Evolutionary conservation across 129 eudicot species (phyloP).

Genomic region (Chrysanthemum lavandulifolium): DNA sequence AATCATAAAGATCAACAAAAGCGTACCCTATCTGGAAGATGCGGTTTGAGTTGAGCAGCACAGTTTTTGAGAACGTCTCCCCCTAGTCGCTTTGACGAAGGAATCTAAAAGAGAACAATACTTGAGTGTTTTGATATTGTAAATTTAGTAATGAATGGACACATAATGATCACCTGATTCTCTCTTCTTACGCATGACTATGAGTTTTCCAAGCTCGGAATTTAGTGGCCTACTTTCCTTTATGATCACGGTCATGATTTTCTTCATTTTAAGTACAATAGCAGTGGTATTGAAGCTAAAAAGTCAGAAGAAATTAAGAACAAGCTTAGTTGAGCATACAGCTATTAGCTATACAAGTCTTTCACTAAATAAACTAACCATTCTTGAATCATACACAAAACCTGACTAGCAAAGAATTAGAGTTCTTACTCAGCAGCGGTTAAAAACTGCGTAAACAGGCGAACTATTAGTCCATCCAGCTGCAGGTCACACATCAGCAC

Average conservation of each 20-base stretch:
- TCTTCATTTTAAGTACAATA: conserved; percentile 34
- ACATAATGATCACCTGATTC: conserved; percentile 26
- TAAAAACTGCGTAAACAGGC: conserved; percentile 37
- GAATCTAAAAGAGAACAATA: conserved; percentile 26
- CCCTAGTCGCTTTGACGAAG: conserved; percentile 41
- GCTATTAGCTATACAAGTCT: too few relatives aligned
- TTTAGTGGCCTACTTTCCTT: conserved; percentile 31
- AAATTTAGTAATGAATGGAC: background rate
- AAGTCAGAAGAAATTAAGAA: background rate
- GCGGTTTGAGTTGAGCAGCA: conserved; percentile 25
- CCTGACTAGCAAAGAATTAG: too few relatives aligned
- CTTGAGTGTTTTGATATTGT: background rate
- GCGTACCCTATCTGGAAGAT: conserved; percentile 20
- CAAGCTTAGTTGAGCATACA: too few relatives aligned
- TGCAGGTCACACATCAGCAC: conserved; percentile 45
- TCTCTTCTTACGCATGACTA: conserved; percentile 35
- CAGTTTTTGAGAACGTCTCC: conserved; percentile 34
- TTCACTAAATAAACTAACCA: too few relatives aligned
- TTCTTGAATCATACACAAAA: background rate
- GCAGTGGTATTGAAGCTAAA: conserved; percentile 29
- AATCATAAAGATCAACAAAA: conserved; percentile 21
- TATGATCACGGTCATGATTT: conserved; percentile 42
- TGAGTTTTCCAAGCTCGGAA: conserved; percentile 35
- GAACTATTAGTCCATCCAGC: conserved; percentile 26
- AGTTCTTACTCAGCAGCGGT: conserved; percentile 33